A percentile compares a stretch with the other conserved stretches of the same genome.
Evolutionary conservation across 2,329 filamentous ascomycete species (phyloP).

Genomic region (Phialophora expanda): DNA sequence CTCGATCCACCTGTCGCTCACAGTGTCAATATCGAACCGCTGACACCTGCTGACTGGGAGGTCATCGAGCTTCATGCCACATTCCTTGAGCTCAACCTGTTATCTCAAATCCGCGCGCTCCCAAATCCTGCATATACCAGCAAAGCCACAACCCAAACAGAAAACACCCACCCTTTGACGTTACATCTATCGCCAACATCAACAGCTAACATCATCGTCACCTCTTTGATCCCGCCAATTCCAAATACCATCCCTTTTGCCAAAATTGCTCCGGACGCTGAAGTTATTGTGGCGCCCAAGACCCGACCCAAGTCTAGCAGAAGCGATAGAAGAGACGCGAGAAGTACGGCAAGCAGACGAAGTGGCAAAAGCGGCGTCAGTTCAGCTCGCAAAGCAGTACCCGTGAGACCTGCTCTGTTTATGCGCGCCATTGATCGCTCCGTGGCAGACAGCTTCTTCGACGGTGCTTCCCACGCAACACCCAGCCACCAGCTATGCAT

Average conservation of each 20-base stretch:
- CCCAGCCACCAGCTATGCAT: conserved; percentile 69
- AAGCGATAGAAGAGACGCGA: conserved; percentile 69
- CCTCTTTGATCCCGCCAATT: conserved; percentile 78
- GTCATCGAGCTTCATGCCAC: conserved; percentile 95
- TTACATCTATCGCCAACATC: conserved; percentile 94
- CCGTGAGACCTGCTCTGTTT: conserved; percentile 61
- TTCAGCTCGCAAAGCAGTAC: conserved; percentile 65
- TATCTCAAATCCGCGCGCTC: conserved; percentile 89
- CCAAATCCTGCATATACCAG: conserved; percentile 77
- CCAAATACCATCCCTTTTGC: conserved; percentile 75
- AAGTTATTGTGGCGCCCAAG: conserved; percentile 97
- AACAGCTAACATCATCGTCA: conserved; percentile 86
- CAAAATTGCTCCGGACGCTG: conserved; percentile 90
- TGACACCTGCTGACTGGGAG: conserved; percentile 97
- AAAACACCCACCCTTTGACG: conserved; percentile 77
- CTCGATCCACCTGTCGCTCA: conserved; percentile 88
- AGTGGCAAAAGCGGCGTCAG: conserved; percentile 76
- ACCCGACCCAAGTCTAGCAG: conserved; percentile 73
- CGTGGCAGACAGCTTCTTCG: conserved; percentile 76
- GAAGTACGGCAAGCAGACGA: conserved; percentile 80
- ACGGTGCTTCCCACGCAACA: conserved; percentile 58
- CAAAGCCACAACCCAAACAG: conserved; percentile 52
- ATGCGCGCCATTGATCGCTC: conserved; percentile 77
- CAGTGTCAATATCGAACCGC: conserved; percentile 93
- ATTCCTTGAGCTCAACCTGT: conserved; percentile 90